These are phyloP conservation scores for Globisporangium spinosum DNA, from an alignment of 352 stramenopile genomes.

Conservation along the genomic window DNA sequence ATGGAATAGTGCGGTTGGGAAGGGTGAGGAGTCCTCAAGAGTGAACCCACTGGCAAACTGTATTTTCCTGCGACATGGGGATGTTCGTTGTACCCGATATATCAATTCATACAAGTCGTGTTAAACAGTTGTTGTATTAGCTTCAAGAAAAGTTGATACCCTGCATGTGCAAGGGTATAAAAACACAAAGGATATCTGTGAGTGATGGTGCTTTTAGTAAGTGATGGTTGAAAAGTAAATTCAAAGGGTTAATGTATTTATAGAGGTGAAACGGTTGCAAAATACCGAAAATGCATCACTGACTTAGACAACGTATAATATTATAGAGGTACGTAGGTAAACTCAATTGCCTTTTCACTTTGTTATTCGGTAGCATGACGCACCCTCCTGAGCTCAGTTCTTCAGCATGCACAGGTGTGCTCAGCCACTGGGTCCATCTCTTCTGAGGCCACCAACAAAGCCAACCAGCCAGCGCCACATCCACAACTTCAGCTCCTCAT, in stretches of 20 bases:
- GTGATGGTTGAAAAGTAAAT: neutral
- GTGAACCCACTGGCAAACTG: neutral
- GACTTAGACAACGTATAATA: neutral
- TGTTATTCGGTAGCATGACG: neutral
- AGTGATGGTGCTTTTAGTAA: neutral
- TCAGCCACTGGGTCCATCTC: neutral
- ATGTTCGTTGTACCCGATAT: neutral
- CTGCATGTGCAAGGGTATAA: neutral
- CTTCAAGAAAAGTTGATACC: neutral
- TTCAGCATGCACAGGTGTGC: neutral
- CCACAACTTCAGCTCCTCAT: neutral
- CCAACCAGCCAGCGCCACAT: neutral
- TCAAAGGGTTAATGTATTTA: neutral
- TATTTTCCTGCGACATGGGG: neutral
- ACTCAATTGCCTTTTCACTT: neutral
- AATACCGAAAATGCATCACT: neutral
- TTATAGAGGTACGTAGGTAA: neutral
- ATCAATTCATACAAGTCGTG: neutral
- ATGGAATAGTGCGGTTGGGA: neutral
- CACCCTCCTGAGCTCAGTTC: neutral
- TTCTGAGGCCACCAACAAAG: no score
- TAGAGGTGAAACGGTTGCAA: neutral
- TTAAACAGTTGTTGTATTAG: neutral
- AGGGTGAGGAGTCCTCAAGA: neutral
- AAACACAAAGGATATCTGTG: neutral